Evolutionary conservation across 306 rosid genomes (phyloP), one percentile per base, ranked within the genome.

Genomic region (Cicer chorassanicum): DNA sequence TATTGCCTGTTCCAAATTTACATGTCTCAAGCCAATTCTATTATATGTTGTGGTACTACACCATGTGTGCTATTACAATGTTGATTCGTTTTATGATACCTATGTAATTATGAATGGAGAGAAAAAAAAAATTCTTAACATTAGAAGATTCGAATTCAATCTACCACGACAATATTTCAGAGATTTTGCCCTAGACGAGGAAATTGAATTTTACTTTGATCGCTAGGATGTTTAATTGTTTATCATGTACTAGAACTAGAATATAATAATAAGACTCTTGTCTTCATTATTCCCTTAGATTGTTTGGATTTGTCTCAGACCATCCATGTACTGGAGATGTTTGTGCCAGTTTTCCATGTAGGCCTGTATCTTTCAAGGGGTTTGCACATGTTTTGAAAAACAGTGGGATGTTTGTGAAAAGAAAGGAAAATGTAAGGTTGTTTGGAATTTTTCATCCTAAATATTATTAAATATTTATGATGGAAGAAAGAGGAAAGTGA

Each of bases 41-140:
- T 48, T 46, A 41, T 59, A 77, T 74, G 48, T 67, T 72, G 72
- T 57, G 61, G 80, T 24, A 2, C 59, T 71, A 39, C 40, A 61
- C 79, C 60, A 21, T 24, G n/a, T 9, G 42, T 45, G 6, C 59
- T 42, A 38, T 12, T 49, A 13, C 75, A 56, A 18, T 14, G 39
- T 65, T 66, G 46, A 45, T 48, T 65, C 51, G 9, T n/a, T 64
- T 46, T 46, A 63, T 55, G 2, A 45, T 45, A 70, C 29, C 34
- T 54, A 61, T 21, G 70, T 60, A 63, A 51, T 42, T 51, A 6
- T 71, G 78, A 79, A 61, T 8, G 19, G 48, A 42, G 62, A 62
- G 54, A 38, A 13, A 54, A 38, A 13, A 54, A 42, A 63, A 64
- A 11, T 16, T 43, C 29, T 56, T 15, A 8, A 15, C 43, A 48